Evolutionary conservation across 164 flowering plant species (phyloP).

Genomic region (Piper longum): DNA sequence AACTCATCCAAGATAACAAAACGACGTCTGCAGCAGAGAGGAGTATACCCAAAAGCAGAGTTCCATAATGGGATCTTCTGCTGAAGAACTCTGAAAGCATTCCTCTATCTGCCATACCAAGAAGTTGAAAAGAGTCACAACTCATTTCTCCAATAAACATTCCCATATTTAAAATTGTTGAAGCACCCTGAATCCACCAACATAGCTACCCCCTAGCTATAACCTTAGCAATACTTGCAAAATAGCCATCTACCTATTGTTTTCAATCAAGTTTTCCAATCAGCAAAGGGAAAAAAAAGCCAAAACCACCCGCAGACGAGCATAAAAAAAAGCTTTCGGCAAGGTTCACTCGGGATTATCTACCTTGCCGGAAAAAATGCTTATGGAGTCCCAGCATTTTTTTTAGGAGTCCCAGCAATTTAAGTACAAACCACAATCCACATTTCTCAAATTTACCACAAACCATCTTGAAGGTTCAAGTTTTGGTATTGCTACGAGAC

Average conservation of each 20-base stretch:
- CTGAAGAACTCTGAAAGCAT: not conserved
- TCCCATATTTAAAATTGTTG: not conserved
- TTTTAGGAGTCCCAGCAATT: conserved; percentile 1
- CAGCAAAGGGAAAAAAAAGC: not conserved
- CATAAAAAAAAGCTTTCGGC: not conserved
- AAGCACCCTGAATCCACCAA: not conserved
- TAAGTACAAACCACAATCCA: conserved; percentile 1
- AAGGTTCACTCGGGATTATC: not conserved
- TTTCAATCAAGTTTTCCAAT: not conserved
- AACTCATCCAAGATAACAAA: not conserved
- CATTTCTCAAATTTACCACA: conserved; percentile 2
- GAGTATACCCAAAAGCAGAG: not conserved
- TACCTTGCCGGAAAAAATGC: not conserved
- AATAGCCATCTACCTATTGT: not conserved
- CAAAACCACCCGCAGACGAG: not conserved
- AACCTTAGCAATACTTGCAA: not conserved
- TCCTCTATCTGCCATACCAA: not conserved
- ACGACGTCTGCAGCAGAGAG: not conserved
- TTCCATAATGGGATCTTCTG: not conserved
- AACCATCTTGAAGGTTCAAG: conserved; percentile 3
- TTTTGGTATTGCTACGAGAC: not conserved
- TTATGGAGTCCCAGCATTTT: conserved; percentile 1
- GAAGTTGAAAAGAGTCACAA: not conserved
- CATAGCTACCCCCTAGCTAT: not conserved
- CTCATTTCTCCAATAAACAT: not conserved